Base-by-base conservation (phyloP, 2,329 filamentous ascomycete species). In the Claviceps citrina region DNA sequence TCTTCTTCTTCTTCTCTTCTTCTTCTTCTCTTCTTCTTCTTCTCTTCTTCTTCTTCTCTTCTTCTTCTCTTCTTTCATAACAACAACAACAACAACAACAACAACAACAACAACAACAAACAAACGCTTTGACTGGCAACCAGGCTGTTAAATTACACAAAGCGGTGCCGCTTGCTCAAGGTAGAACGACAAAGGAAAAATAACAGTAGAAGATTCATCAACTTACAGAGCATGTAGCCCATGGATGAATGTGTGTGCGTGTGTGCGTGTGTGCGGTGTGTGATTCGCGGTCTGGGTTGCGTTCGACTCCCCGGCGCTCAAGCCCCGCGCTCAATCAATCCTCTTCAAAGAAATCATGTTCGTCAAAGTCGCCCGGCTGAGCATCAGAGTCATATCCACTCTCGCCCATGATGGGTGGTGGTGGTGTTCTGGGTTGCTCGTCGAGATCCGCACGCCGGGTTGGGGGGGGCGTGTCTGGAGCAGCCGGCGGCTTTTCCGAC, bases 301-400 rank as follows among this genome's bases (percentile, higher is more conserved):
- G n/a, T n/a, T n/a, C n/a, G n/a, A n/a, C n/a, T n/a, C n/a, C n/a
- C n/a, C n/a, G n/a, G n/a, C n/a, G n/a, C n/a, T n/a, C n/a, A n/a
- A n/a, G n/a, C n/a, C n/a, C n/a, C n/a, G n/a, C n/a, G n/a, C n/a
- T n/a, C n/a, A n/a, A n/a, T 52, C 45, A 61, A 44, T 65, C 62
- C 49, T 72, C 67, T 46, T 71, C 68, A 48, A 73, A 73, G 58
- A 75, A 75, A 40, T 68, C 70, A 26, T 71, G 66, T 53, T 76
- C 71, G 49, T 76, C 71, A 57, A 73, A 73, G 40, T 73, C 68
- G 42, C 68, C 73, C 3, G 68, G 65, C 28, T 68, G 68, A 6
- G 76, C 76, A 54, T 80, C 75, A 24, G 65, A 65, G 52, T 80
- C 76, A 53, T 79, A 80, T 25, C 64, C 65, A 43, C 65, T 67